Percentiles rank a stretch among this genome's conserved stretches.
phyloP scores from a whole-genome alignment of 2,329 filamentous ascomycete species.

The Colletotrichum neosansevieriae region DNA sequence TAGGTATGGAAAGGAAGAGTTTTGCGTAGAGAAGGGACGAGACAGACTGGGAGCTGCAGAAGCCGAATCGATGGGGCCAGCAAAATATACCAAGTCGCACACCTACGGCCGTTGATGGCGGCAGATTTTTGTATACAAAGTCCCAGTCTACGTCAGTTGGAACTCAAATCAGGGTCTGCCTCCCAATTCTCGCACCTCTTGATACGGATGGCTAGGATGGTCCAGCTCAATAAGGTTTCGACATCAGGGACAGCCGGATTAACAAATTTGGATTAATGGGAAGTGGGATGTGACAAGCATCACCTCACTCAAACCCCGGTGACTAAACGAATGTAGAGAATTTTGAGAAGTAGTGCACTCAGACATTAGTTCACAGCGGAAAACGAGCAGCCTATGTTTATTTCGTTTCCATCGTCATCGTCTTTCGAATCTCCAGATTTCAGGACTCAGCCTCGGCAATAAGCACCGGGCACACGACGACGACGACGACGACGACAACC shows the following conservation, averaged over 20 bases:
- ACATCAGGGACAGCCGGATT: conserved; percentile 6
- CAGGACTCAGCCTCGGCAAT: conserved; percentile 6
- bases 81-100: too few relatives aligned
- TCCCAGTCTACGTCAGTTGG: conserved; percentile 12
- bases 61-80: too few relatives aligned
- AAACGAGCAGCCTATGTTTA: background rate
- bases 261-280: conserved; percentile 8
- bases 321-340: conserved; percentile 1
- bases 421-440: background rate
- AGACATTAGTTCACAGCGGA: background rate
- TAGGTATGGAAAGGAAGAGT: too few relatives aligned
- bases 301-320: conserved; percentile 5
- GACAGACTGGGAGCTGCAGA: background rate
- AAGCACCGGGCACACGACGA: conserved; percentile 2
- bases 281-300: background rate
- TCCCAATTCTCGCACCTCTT: conserved; percentile 3
- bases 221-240: conserved; percentile 32
- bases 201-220: conserved; percentile 26
- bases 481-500: background rate
- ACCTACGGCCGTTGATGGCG: too few relatives aligned
- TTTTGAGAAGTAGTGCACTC: background rate
- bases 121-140: background rate
- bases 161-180: conserved; percentile 15
- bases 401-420: background rate
- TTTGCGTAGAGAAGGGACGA: background rate